A percentile compares a stretch with the other conserved stretches of the same genome.
These are phyloP conservation scores for Pholiota molesta DNA, from an alignment of 768 basidiomycete species.

Conservation along the genomic window DNA sequence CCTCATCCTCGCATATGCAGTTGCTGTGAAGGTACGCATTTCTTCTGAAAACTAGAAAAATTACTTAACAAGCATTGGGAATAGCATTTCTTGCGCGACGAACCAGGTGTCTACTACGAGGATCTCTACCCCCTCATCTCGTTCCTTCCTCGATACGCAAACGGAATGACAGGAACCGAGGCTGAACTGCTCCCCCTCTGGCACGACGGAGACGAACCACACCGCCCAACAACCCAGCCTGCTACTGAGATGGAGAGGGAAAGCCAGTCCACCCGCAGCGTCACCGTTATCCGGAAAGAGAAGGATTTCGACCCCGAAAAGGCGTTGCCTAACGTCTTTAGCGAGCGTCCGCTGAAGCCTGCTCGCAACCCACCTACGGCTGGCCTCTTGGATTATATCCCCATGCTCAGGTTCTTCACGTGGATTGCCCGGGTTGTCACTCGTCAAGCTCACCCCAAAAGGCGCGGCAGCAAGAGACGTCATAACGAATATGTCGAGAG, in stretches of 20 bases:
- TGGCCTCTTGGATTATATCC: slow-evolving; percentile 56
- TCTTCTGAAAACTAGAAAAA: not conserved
- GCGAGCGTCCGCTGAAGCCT: slow-evolving; percentile 42
- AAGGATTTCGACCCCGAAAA: slow-evolving; percentile 35
- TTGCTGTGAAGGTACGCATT: slow-evolving; percentile 60
- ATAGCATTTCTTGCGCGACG: slow-evolving; percentile 70
- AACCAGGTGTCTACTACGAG: slow-evolving; percentile 71
- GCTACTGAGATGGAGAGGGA: slow-evolving; percentile 21
- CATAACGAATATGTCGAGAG: slow-evolving; percentile 47
- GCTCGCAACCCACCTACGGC: slow-evolving; percentile 62
- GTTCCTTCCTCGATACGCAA: slow-evolving; percentile 65
- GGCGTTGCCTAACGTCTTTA: slow-evolving; percentile 30
- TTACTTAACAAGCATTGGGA: not conserved
- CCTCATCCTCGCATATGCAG: slow-evolving; percentile 67
- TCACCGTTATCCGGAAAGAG: not conserved
- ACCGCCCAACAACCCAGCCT: slow-evolving; percentile 13
- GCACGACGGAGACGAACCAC: slow-evolving; percentile 41
- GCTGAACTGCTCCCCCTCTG: slow-evolving; percentile 62
- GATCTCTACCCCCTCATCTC: slow-evolving; percentile 76
- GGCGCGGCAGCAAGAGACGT: slow-evolving; percentile 20
- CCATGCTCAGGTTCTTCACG: slow-evolving; percentile 55
- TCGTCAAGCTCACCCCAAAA: slow-evolving; percentile 14
- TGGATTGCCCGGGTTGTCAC: slow-evolving; percentile 24
- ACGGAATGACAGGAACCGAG: slow-evolving; percentile 27
- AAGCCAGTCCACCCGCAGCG: slow-evolving; percentile 10